Base-by-base conservation (phyloP, 805 yeast species). In the Pichia paraexigua region DNA sequence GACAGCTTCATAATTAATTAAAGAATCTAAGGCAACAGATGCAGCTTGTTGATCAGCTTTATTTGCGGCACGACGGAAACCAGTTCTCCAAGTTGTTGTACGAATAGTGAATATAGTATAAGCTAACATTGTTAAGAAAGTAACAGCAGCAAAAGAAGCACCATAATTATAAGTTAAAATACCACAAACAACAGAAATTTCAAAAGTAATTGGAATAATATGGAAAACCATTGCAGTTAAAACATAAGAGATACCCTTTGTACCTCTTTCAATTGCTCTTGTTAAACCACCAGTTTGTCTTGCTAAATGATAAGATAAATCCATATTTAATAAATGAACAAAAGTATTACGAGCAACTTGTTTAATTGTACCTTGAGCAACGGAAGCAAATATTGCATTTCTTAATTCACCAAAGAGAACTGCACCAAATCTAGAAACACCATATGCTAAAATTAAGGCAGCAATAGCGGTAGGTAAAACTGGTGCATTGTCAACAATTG, bases 141-240 rank as follows among this genome's bases (percentile, higher is more conserved):
- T 90, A 45, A 92, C 90, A 6, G 87, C 88, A 2, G 99, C 97
- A 71, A 89, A 94, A 24, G 83, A 75, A 2, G 79, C 68, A 25
- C 99, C 99, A 64, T 89, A 94, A 65, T 92, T 92, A 66, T 91
- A 92, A 17, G 97, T 89, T 58, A 94, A 72, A 43, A 94, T 86
- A 51, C 97, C 96, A 64, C 97, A 87, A 13, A 94, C 99, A 50
- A 94, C 84, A 3, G 87, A 77, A 49, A 94, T 94, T 66, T 94
- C 99, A 64, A 94, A 86, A 3, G 95, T 77, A 41, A 92, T 86
- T 10, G 99, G 99, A 35, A 92, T 73, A 39, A 94, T 91, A 65
- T 94, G 98, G 72, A 94, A 92, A n/a, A 94, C 96, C 96, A 92
- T 87, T 2, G 98, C 96, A 39, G 87, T 82, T 45, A 94, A 72